Evolutionary conservation across 108 stramenopile genomes (phyloP).

Genomic region (Mediolabrus comicus): DNA sequence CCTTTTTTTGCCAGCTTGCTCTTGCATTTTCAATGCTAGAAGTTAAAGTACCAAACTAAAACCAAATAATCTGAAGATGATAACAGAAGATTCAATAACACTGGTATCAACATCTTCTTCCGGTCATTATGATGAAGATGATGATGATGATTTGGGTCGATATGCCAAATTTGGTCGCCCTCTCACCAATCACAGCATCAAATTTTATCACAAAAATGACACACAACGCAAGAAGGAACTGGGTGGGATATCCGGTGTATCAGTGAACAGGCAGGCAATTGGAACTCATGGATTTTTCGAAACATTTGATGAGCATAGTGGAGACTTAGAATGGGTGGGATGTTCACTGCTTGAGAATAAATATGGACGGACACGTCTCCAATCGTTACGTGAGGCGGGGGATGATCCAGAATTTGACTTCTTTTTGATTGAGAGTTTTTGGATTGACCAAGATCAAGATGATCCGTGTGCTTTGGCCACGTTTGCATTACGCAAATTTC

Average conservation of each 20-base stretch:
- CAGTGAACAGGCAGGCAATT: constrained; percentile 1
- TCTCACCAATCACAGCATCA: background rate
- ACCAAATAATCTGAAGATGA: background rate
- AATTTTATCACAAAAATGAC: background rate
- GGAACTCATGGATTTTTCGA: background rate
- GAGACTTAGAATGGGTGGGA: background rate
- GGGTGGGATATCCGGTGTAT: background rate
- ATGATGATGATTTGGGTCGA: background rate
- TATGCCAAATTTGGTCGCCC: background rate
- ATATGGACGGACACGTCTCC: background rate
- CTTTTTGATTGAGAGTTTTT: constrained; percentile 3
- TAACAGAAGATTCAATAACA: background rate
- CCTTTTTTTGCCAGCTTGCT: too few relatives aligned
- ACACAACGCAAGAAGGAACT: background rate
- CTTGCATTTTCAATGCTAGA: too few relatives aligned
- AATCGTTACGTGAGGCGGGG: background rate
- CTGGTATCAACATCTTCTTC: background rate
- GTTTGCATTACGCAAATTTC: background rate
- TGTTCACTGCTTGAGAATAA: constrained; percentile 3
- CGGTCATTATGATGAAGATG: background rate
- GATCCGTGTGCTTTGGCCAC: background rate
- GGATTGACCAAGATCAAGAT: background rate
- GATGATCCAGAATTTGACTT: constrained; percentile 8
- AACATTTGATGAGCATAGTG: background rate
- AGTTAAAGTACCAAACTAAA: too few relatives aligned